Conservation (phyloP, 2,329 filamentous ascomycete species). For the Aspergillus pseudoglaucus region DNA sequence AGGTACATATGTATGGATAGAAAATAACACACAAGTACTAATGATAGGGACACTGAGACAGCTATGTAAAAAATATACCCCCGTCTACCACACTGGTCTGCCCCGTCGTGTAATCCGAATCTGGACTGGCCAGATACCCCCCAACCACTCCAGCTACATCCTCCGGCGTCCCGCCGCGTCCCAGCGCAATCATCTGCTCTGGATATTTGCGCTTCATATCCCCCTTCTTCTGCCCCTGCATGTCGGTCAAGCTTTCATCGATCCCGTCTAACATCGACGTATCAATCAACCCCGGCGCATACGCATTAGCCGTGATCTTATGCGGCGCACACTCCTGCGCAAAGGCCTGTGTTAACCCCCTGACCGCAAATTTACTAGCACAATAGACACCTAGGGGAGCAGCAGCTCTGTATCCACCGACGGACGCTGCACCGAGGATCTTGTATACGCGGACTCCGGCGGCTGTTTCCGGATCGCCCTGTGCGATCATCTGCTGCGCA, state of each 20-base stretch:
- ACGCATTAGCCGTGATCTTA: conserved; percentile 61
- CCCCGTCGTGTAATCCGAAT: conserved; percentile 60
- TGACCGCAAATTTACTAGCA: conserved; percentile 60
- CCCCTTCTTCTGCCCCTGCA: conserved; percentile 45
- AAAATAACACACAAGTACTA: no score
- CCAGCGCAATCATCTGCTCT: conserved; percentile 50
- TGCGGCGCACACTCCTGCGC: conserved; percentile 60
- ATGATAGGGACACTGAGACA: no score
- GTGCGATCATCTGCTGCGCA: conserved; percentile 59
- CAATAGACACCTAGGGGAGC: conserved; percentile 56
- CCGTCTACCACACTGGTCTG: conserved; percentile 60
- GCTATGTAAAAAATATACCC: conserved; percentile 45
- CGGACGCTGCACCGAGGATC: conserved; percentile 48
- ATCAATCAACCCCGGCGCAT: conserved; percentile 61
- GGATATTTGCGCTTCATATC: conserved; percentile 52
- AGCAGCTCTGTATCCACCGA: conserved; percentile 57
- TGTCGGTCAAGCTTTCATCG: conserved; percentile 53
- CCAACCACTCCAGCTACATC: conserved; percentile 59
- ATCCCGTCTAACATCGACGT: conserved; percentile 65
- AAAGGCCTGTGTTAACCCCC: conserved; percentile 59
- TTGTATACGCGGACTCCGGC: conserved; percentile 33
- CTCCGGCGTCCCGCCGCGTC: conserved; percentile 53
- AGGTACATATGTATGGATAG: no score
- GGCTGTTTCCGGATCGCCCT: conserved; percentile 40
- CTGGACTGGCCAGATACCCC: conserved; percentile 52